Base-by-base conservation (phyloP, 768 basidiomycete species). In the Asterophora lycoperdoides region DNA sequence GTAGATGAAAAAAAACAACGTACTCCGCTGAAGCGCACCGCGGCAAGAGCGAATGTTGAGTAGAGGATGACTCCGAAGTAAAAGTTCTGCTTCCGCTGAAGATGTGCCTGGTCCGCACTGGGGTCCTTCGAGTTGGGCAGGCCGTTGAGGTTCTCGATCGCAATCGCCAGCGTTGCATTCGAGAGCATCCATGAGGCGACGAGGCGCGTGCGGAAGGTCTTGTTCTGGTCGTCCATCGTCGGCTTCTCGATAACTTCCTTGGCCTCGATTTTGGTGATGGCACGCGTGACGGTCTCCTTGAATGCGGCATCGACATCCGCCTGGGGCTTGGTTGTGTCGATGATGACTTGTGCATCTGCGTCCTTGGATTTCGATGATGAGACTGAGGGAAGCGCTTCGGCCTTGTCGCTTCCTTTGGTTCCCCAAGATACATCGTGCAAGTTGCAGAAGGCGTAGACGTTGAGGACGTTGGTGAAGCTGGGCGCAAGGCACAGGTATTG, bases 371-470 rank as follows among this genome's bases (percentile, higher is more conserved):
- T 93, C 54, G 81, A 85, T 7, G 93, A 93, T 1, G 86, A 88
- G 14, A 95, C 81, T 0, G 92, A 89, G 1, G 94, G 94, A 8
- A 97, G 73, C 3, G 85, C 85, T 60, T 96, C 94, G 2, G 86
- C 93, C 66, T 94, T 94, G 70, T 97, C 95, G 47, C 84, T 88
- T 41, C 91, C 93, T 70, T 94, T 93, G 8, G 93, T 95, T 68
- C 93, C 93, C 93, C 93, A 94, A 11, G 86, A 89, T 53, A 89
- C 89, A 66, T 93, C 93, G 64, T 92, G 92, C 67, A 96, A 71
- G 69, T 96, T 96, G 70, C 93, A 96, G 76, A 97, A 97, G 1
- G 94, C 93, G 64, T 97, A 97, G 32, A 94, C 89, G 68, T 95
- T 95, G 58, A 95, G 78, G 38, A 98, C 86, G 64, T 96, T 97